phyloP scores from a whole-genome alignment of 352 stramenopile species.

The Pythium plurisporium region DNA sequence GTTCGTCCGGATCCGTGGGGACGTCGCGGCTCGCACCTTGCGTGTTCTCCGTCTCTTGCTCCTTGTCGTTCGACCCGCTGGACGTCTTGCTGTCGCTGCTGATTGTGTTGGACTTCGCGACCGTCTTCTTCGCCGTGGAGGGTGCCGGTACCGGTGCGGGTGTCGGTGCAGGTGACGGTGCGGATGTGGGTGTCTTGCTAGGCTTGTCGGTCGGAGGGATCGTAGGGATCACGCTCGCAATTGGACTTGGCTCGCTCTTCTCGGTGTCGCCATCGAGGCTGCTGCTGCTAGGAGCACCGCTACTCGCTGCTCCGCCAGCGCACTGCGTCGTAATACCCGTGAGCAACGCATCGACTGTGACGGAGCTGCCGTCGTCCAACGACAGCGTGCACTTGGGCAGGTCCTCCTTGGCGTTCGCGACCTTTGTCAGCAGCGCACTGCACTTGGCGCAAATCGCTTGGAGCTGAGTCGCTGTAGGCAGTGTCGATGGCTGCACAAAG shows the following conservation, averaged over 20 bases:
- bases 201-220: not conserved
- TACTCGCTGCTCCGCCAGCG: not conserved
- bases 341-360: constrained; percentile 16
- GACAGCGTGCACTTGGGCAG: constrained; percentile 13
- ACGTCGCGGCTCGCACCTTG: too few species aligned
- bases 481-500: constrained; percentile 16
- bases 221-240: not conserved
- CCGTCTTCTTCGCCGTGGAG: too few species aligned
- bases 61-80: too few species aligned
- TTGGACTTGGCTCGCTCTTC: not conserved
- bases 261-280: not conserved
- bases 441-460: constrained; percentile 16
- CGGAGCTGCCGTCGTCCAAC: constrained; percentile 15
- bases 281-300: not conserved
- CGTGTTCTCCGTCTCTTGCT: too few species aligned
- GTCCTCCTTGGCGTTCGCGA: not conserved
- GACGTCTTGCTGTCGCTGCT: too few species aligned
- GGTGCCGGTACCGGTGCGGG: too few species aligned
- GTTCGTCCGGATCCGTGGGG: too few species aligned
- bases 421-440: constrained; percentile 3
- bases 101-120: too few species aligned
- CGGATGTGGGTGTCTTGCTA: too few species aligned
- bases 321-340: constrained; percentile 9
- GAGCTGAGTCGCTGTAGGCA: constrained; percentile 15
- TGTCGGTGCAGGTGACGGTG: too few species aligned